phyloP scores from a whole-genome alignment of 2,329 filamentous ascomycete genomes.

The Zymoseptoria brevis region DNA sequence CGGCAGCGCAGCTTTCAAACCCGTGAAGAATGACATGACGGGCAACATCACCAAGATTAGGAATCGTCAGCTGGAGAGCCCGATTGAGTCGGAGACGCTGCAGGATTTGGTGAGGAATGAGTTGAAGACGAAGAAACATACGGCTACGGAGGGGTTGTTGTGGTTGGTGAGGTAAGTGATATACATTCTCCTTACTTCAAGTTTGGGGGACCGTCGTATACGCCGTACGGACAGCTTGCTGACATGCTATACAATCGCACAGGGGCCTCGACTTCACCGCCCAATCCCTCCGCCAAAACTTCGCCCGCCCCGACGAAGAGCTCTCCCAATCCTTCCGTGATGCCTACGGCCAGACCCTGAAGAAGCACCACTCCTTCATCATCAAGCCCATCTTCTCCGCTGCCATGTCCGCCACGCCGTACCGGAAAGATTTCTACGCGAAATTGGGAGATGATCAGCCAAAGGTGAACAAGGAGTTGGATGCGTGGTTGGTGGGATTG shows the following conservation, averaged over 20 bases:
- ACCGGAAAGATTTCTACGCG: conserved; percentile 84
- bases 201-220: too few relatives aligned
- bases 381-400: conserved; percentile 88
- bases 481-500: conserved; percentile 65
- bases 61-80: conserved; percentile 69
- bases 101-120: conserved; percentile 82
- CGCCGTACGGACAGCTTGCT: background rate
- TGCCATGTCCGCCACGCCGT: conserved; percentile 87
- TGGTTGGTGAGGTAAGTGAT: conserved; percentile 74
- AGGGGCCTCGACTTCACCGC: conserved; percentile 93
- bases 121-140: conserved; percentile 81
- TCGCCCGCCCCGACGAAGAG: conserved; percentile 61
- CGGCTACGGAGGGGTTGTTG: conserved; percentile 77
- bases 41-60: conserved; percentile 97
- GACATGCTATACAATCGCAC: conserved; percentile 7
- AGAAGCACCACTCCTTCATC: conserved; percentile 81
- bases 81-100: conserved; percentile 70
- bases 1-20: conserved; percentile 67
- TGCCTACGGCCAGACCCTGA: conserved; percentile 80
- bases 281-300: conserved; percentile 71
- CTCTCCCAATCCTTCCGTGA: conserved; percentile 78
- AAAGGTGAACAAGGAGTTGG: conserved; percentile 57
- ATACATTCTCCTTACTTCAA: background rate
- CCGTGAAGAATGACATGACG: conserved; percentile 84
- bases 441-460: conserved; percentile 66